phyloP scores from a whole-genome alignment of 306 rosid species.

The Rosa lucieae region DNA sequence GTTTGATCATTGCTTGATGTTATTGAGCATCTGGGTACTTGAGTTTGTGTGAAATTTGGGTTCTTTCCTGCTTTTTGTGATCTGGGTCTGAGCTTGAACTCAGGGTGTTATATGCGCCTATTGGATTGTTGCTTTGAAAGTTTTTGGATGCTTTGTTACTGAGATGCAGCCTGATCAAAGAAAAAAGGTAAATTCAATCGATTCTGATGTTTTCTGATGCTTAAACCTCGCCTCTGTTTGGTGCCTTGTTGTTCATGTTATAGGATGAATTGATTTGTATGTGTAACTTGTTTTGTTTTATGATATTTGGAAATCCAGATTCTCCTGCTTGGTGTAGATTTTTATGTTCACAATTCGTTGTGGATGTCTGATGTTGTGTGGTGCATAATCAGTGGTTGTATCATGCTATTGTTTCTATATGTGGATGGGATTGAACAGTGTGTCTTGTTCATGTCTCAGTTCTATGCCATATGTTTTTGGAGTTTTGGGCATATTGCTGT shows the following conservation, averaged over 20 bases:
- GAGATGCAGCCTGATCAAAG: slow-evolving; percentile 86
- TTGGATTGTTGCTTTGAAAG: slow-evolving; percentile 30
- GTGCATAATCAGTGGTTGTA: slow-evolving; percentile 24
- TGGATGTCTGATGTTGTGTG: slow-evolving; percentile 18
- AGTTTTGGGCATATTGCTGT: slow-evolving; percentile 12
- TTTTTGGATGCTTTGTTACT: slow-evolving; percentile 48
- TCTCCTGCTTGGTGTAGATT: slow-evolving; percentile 5
- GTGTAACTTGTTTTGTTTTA: not conserved
- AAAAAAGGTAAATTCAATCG: slow-evolving; percentile 71
- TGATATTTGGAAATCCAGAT: not conserved
- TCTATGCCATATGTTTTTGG: slow-evolving; percentile 10
- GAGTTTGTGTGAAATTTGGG: slow-evolving; percentile 28
- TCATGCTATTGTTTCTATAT: not conserved
- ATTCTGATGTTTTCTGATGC: slow-evolving; percentile 3
- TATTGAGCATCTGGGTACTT: slow-evolving; percentile 38
- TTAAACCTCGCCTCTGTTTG: not conserved
- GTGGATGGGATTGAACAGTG: slow-evolving; percentile 11
- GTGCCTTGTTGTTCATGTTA: not conserved
- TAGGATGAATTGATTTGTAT: slow-evolving; percentile 1
- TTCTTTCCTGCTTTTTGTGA: slow-evolving; percentile 22
- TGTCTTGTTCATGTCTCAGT: slow-evolving; percentile 18
- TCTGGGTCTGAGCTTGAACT: slow-evolving; percentile 41
- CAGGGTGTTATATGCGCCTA: slow-evolving; percentile 44
- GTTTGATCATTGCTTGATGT: slow-evolving; percentile 29
- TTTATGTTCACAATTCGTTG: slow-evolving; percentile 5